phyloP scores from a whole-genome alignment of 805 yeast species.

The Teunomyces tritomae region DNA sequence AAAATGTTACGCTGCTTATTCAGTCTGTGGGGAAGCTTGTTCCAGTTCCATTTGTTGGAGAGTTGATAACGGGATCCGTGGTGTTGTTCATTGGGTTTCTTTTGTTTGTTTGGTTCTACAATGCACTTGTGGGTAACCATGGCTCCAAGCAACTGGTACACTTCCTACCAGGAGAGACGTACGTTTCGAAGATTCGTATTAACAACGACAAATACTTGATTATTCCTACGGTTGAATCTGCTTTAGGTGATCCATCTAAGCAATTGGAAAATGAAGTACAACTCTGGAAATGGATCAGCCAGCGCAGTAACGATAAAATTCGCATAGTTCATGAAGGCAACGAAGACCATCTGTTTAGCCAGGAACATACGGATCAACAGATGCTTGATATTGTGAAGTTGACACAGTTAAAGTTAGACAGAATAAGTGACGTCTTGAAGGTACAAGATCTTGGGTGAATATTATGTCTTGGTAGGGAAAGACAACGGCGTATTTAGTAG shows the following conservation, averaged over 20 bases:
- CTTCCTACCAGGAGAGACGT: constrained; percentile 7
- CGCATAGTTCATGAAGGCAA: constrained; percentile 10
- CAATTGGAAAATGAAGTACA: constrained; percentile 51
- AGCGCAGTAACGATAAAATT: constrained; percentile 24
- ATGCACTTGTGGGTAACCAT: constrained; percentile 18
- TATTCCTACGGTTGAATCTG: constrained; percentile 40
- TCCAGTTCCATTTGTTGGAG: constrained; percentile 28
- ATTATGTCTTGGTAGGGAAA: too few relatives aligned
- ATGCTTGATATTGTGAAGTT: constrained; percentile 45
- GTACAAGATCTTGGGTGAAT: neutral
- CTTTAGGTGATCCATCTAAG: constrained; percentile 22
- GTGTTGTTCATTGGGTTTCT: constrained; percentile 15
- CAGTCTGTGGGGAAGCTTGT: constrained; percentile 20
- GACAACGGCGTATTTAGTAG: too few relatives aligned
- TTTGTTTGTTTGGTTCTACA: constrained; percentile 4
- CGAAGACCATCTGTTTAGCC: constrained; percentile 6
- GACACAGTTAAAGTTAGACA: constrained; percentile 42
- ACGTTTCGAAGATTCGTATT: constrained; percentile 18
- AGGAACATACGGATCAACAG: constrained; percentile 38
- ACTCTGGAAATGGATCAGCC: constrained; percentile 71
- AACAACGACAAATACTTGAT: constrained; percentile 37
- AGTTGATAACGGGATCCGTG: constrained; percentile 21
- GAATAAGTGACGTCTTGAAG: constrained; percentile 18
- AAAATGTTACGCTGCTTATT: neutral
- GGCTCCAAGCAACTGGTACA: constrained; percentile 8